Evolutionary conservation across 2,329 filamentous ascomycete genomes (phyloP), one percentile per base, ranked within the genome.

Genomic region (Aspergillus fructus): DNA sequence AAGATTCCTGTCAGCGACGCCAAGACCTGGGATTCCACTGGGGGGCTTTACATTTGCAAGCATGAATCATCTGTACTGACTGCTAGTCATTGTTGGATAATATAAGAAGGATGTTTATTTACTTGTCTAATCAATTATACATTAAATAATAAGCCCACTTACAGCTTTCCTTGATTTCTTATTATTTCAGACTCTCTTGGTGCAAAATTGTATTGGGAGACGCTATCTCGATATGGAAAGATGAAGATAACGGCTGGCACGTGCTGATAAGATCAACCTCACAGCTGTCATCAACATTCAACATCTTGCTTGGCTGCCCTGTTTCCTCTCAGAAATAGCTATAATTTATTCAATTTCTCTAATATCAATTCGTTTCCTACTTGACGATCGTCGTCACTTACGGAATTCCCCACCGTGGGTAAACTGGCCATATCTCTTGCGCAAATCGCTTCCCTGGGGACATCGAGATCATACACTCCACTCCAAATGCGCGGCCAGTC

Each of bases 1-100:
- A 71, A 72, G 58, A 62, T 49, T 24, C 45, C 39, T 9, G 68
- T 72, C 66, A 72, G 68, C 70, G 65, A 15, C 34, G 41, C 39
- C 39, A 45, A 53, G 50, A 34, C 21, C 30, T 24, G 42, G 30
- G 49, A 12, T 17, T 39, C 42, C 42, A 46, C 41, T 19, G 15
- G 21, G 8, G 17, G 41, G 6, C 5, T 23, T 39, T 24, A 17
- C 41, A 53, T 53, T 53, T 45, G 13, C 42, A 46, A 53, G 50
- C 50, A 46, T 53, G 50, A 53, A 53, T 53, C 50, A 49, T 23
- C 37, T 19, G 15, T 9, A 34, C 24, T 19, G 13, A 21, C 21
- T 27, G 8, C 21, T 21, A 19, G 21, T 4, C 27, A 48, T 9
- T 8, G 27, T n/a, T 46, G 12, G 43, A 24, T 27, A n/a, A 6